These are phyloP conservation scores for Flammula alnicola DNA, from an alignment of 1,284 basidiomycete species.

Conservation along the genomic window DNA sequence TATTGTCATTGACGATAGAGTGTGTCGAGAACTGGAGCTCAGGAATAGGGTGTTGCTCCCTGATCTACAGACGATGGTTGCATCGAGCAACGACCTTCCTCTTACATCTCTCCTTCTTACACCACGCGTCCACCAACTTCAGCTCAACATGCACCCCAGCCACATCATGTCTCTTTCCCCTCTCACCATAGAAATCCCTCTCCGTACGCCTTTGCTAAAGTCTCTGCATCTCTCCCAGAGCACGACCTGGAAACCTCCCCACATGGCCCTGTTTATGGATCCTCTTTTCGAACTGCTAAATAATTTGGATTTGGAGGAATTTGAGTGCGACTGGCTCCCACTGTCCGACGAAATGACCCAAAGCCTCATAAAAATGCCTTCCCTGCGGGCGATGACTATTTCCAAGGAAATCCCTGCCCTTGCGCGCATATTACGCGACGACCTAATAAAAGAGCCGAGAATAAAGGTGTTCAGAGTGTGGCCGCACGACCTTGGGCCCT, in stretches of 20 bases:
- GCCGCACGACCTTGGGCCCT: background rate
- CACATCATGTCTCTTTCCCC: background rate
- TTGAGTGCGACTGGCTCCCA: constrained; percentile 14
- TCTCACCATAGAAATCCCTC: constrained; percentile 4
- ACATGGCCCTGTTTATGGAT: background rate
- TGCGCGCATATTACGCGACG: background rate
- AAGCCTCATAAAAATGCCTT: background rate
- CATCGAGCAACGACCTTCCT: constrained; percentile 11
- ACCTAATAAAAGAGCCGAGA: background rate
- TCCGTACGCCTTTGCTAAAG: background rate
- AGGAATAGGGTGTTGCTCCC: constrained; percentile 9
- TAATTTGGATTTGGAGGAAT: constrained; percentile 13
- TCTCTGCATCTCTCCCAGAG: constrained; percentile 6
- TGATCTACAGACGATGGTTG: background rate
- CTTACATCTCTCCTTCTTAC: constrained; percentile 10
- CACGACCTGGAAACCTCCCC: background rate
- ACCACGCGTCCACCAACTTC: constrained; percentile 1
- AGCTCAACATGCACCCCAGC: constrained; percentile 8
- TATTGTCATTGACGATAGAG: constrained; percentile 5
- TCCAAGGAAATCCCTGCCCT: background rate
- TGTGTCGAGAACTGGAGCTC: constrained; percentile 6
- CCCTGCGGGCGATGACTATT: constrained; percentile 3
- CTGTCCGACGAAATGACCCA: constrained; percentile 6
- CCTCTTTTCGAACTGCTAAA: constrained; percentile 1
- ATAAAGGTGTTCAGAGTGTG: constrained; percentile 6